phyloP scores from a whole-genome alignment of 2,329 filamentous ascomycete genomes.

The Ophiocordyceps unilateralis region DNA sequence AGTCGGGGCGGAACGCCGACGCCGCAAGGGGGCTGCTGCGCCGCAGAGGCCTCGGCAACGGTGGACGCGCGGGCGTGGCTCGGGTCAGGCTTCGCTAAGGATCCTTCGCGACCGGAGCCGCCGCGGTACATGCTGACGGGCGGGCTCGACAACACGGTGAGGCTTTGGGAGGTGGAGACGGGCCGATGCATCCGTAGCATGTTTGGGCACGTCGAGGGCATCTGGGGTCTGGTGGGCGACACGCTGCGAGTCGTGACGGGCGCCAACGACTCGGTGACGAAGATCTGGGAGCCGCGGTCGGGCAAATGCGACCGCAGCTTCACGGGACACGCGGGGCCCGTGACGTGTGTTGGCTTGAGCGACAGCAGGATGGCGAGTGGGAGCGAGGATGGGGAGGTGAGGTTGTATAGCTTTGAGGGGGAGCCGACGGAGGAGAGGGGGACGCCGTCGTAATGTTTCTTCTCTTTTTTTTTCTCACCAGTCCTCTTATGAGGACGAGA shows the following conservation, averaged over 20 bases:
- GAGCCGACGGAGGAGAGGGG: slow-evolving; percentile 30
- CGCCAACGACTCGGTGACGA: slow-evolving; percentile 86
- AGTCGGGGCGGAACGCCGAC: slow-evolving; percentile 25
- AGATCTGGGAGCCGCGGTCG: slow-evolving; percentile 79
- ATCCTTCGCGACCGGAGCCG: slow-evolving; percentile 50
- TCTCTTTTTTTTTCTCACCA: background rate
- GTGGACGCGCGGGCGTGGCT: slow-evolving; percentile 36
- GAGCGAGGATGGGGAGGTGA: slow-evolving; percentile 82
- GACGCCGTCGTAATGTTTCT: slow-evolving; percentile 25
- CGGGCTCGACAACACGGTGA: slow-evolving; percentile 77
- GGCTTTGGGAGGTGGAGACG: slow-evolving; percentile 76
- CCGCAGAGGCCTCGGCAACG: slow-evolving; percentile 9
- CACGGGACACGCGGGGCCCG: slow-evolving; percentile 75
- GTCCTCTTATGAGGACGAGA: too few species aligned
- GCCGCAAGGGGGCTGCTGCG: slow-evolving; percentile 5
- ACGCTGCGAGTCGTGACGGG: slow-evolving; percentile 76
- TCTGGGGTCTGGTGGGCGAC: slow-evolving; percentile 86
- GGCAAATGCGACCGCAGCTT: slow-evolving; percentile 88
- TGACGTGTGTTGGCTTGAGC: slow-evolving; percentile 83
- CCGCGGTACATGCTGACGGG: slow-evolving; percentile 87
- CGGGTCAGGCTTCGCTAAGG: slow-evolving; percentile 42
- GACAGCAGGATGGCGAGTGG: slow-evolving; percentile 82
- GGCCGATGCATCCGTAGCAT: slow-evolving; percentile 78
- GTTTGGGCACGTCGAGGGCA: slow-evolving; percentile 90
- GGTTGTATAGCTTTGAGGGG: slow-evolving; percentile 61